Evolutionary conservation across 805 yeast genomes (phyloP).

Genomic region (Candida piceae): DNA sequence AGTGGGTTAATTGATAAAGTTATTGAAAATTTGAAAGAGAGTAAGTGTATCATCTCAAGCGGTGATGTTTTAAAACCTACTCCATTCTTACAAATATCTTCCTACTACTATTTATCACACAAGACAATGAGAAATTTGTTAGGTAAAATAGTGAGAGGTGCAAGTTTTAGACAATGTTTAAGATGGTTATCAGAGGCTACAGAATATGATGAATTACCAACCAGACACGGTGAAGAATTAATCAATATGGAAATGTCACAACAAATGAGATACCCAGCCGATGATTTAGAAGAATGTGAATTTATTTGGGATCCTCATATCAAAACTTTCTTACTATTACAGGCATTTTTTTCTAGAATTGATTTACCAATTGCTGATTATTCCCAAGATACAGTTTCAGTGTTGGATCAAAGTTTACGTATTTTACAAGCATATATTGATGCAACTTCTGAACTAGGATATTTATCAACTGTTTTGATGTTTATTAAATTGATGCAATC

Average conservation of each 20-base stretch:
- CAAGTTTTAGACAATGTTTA: conserved; percentile 60
- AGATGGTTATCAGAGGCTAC: conserved; percentile 52
- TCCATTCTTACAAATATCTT: conserved; percentile 76
- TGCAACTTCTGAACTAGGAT: conserved; percentile 81
- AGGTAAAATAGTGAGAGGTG: conserved; percentile 39
- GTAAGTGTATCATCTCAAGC: conserved; percentile 62
- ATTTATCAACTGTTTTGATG: conserved; percentile 51
- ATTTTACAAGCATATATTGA: conserved; percentile 90
- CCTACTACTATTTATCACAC: conserved; percentile 91
- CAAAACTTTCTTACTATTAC: conserved; percentile 65
- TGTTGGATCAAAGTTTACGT: conserved; percentile 90
- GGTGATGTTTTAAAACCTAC: conserved; percentile 56
- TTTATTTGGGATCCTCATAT: conserved; percentile 86
- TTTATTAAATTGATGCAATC: conserved; percentile 74
- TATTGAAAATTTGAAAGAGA: conserved; percentile 59
- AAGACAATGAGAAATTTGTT: conserved; percentile 73
- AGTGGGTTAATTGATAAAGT: conserved; percentile 65
- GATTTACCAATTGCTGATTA: conserved; percentile 94
- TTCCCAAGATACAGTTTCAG: conserved; percentile 87
- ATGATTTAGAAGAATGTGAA: conserved; percentile 49
- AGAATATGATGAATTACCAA: conserved; percentile 85
- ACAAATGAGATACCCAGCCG: conserved; percentile 59
- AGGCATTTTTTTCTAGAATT: conserved; percentile 64
- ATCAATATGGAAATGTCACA: conserved; percentile 80
- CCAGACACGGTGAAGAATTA: conserved; percentile 87